phyloP scores from a whole-genome alignment of 352 stramenopile species.

The Globisporangium cylindrosporum region DNA sequence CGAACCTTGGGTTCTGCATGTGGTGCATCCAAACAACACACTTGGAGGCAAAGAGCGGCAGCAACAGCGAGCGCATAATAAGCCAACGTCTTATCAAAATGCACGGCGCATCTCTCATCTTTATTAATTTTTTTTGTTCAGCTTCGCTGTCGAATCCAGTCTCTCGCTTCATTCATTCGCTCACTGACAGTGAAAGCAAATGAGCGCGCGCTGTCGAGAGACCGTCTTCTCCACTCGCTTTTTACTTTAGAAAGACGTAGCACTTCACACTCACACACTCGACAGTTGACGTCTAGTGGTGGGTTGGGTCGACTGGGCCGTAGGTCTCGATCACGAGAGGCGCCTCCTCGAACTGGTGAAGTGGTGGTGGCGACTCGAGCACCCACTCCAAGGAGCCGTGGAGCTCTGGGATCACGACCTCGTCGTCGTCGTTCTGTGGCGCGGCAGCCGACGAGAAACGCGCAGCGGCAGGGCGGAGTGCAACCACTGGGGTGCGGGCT shows the following conservation, averaged over 20 bases:
- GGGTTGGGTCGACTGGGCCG: constrained; percentile 76
- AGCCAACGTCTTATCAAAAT: constrained; percentile 1
- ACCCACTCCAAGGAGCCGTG: constrained; percentile 86
- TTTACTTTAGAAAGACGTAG: constrained; percentile 16
- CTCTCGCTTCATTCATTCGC: not conserved
- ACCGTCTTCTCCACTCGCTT: not conserved
- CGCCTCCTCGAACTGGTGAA: constrained; percentile 89
- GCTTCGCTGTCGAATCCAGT: not conserved
- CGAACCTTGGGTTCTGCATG: too few relatives aligned
- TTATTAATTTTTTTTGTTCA: constrained; percentile 4
- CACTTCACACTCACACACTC: constrained; percentile 2
- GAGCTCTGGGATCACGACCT: constrained; percentile 79
- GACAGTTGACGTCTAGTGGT: constrained; percentile 45
- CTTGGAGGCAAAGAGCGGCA: not conserved
- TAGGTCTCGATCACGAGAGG: constrained; percentile 88
- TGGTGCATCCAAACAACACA: too few relatives aligned
- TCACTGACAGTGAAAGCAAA: not conserved
- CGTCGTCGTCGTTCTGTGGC: constrained; percentile 44
- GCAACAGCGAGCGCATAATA: not conserved
- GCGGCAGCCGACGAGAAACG: constrained; percentile 60
- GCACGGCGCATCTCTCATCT: constrained; percentile 9
- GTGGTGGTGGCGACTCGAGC: constrained; percentile 73
- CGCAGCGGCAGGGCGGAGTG: constrained; percentile 41
- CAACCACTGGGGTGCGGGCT: constrained; percentile 54
- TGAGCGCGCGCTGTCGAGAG: not conserved